These are phyloP conservation scores for Phytophthora hibernalis DNA, from an alignment of 352 stramenopile species.

Conservation along the genomic window DNA sequence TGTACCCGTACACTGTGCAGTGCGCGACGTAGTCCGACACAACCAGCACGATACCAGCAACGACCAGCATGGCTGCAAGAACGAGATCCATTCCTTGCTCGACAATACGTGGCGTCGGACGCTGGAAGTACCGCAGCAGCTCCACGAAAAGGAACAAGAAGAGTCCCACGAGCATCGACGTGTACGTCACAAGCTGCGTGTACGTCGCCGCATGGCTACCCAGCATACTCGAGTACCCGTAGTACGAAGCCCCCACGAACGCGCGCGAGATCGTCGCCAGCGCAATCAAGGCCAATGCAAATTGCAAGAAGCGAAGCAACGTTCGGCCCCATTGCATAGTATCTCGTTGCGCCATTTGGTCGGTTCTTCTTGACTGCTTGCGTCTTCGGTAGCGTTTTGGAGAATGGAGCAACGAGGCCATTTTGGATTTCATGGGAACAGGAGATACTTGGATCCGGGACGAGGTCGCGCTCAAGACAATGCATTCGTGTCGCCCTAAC, in stretches of 20 bases:
- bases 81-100: conserved; percentile 66
- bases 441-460: conserved; percentile 30
- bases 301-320: conserved; percentile 71
- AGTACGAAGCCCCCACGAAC: conserved; percentile 71
- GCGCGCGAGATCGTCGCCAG: conserved; percentile 62
- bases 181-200: conserved; percentile 69
- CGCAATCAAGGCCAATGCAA: conserved; percentile 60
- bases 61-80: conserved; percentile 57
- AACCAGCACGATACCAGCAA: conserved; percentile 75
- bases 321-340: conserved; percentile 39
- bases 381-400: conserved; percentile 15
- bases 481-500: conserved; percentile 4
- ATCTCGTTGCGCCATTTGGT: conserved; percentile 35
- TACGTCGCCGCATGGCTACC: conserved; percentile 66
- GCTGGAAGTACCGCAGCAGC: conserved; percentile 45
- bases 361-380: conserved; percentile 1
- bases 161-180: conserved; percentile 66
- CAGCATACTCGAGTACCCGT: conserved; percentile 77
- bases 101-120: conserved; percentile 46
- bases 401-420: conserved; percentile 20
- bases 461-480: conserved; percentile 20
- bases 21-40: conserved; percentile 71
- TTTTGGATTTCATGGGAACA: not conserved
- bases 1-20: conserved; percentile 72
- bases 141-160: conserved; percentile 62